Percentiles rank a stretch among this genome's conserved stretches.
Conservation (phyloP, 2,329 filamentous ascomycete species). For the Pyrenophora graminea region DNA sequence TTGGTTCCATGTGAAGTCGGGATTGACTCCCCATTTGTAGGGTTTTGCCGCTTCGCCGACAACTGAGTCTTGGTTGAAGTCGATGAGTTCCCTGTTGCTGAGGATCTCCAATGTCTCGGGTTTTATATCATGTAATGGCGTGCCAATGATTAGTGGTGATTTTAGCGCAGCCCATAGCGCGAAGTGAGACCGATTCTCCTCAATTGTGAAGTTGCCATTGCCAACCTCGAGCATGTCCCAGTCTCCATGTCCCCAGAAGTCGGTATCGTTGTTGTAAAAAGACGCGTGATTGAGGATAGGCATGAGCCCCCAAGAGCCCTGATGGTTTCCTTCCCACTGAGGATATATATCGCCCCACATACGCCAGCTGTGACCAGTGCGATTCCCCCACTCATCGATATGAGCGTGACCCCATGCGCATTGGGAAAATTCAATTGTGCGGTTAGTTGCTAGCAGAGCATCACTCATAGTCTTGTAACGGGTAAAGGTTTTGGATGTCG, state of each 20-base stretch:
- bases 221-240: constrained; percentile 45
- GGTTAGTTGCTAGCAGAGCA: constrained; percentile 49
- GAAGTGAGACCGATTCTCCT: constrained; percentile 46
- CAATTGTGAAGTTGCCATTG: constrained; percentile 38
- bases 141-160: constrained; percentile 51
- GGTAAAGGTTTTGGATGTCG: constrained; percentile 51
- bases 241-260: constrained; percentile 33
- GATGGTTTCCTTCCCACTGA: constrained; percentile 17
- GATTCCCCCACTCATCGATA: constrained; percentile 40
- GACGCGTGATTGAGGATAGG: constrained; percentile 29
- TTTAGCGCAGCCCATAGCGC: constrained; percentile 50
- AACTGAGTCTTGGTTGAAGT: constrained; percentile 52
- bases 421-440: constrained; percentile 42
- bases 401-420: constrained; percentile 43
- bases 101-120: constrained; percentile 47
- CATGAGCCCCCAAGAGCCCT: constrained; percentile 18
- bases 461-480: constrained; percentile 54
- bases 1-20: constrained; percentile 56
- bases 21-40: constrained; percentile 56
- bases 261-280: constrained; percentile 22
- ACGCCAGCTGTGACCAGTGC: constrained; percentile 40
- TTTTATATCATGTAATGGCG: constrained; percentile 45
- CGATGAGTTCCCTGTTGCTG: constrained; percentile 48
- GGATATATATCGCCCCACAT: constrained; percentile 32
- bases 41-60: constrained; percentile 47